Evolutionary conservation across 139 green algal species (phyloP), one percentile per base, ranked within the genome.

Genomic region (Auxenochlorella protothecoides): DNA sequence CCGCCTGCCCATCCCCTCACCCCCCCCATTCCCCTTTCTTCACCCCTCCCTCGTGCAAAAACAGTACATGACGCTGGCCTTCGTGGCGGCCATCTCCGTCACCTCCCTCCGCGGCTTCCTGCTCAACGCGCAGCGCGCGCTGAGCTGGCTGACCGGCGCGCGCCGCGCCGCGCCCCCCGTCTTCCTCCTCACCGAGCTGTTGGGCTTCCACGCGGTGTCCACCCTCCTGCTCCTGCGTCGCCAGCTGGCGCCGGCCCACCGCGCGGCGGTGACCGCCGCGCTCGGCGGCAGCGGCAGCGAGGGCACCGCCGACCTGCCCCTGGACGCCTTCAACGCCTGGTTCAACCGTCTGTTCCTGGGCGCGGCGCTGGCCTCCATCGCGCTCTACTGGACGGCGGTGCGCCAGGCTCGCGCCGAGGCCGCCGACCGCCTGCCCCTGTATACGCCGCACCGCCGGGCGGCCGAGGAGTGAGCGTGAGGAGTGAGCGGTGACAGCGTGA

Each of bases 31-130:
- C 27, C 27, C 27, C 27, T 44, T 44, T 44, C 27, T 44, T 1
- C 27, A 44, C 27, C 27, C 27, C 27, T 44, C 27, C 27, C 27
- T 44, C 1, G 27, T 44, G 27, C 27, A 1, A 44, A 44, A 44
- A 44, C 27, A 93, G 82, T 96, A 96, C 83, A 66, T 94, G 52
- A 95, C 87, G 7, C 81, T 96, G 12, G 64, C 85, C 4, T 96
- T 96, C 75, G 91, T 96, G 59, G 91, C 85, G n/a, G 85, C 82
- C 70, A 93, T 96, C 80, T 90, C 81, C 65, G 84, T 84, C 51
- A 87, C 85, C 55, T 95, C 87, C 0, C 80, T 96, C n/a, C 73
- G 90, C 5, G 91, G 82, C 27, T 96, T 96, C 70, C 80, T 96
- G 59, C 85, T 85, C 53, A 87, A 91, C 69, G 78, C 90, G 68